Conservation (phyloP, 2,329 filamentous ascomycete species). For the Alternaria conjuncta region DNA sequence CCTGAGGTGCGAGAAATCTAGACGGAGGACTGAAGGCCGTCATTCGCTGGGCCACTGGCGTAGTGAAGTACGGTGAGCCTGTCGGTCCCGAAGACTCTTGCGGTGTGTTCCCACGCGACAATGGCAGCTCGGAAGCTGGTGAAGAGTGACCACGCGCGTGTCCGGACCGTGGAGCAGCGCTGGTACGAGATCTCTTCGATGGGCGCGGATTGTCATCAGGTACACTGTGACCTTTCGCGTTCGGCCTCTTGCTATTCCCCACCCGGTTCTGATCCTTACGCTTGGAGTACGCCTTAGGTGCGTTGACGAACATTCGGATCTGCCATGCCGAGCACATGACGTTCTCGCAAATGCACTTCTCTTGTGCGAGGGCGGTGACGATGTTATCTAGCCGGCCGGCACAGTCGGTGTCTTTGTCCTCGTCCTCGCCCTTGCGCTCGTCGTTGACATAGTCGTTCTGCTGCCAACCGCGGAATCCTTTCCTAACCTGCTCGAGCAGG, state of each 20-base stretch:
- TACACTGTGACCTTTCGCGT: slow-evolving; percentile 20
- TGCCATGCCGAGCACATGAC: slow-evolving; percentile 45
- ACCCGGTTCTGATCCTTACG: slow-evolving; percentile 43
- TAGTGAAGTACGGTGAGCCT: slow-evolving; percentile 6
- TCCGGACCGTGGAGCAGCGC: neutral
- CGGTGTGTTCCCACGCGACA: slow-evolving; percentile 15
- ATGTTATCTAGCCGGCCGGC: slow-evolving; percentile 38
- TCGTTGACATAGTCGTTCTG: slow-evolving; percentile 46
- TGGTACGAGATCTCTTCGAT: slow-evolving; percentile 14
- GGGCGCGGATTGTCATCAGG: slow-evolving; percentile 2
- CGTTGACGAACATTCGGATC: slow-evolving; percentile 48
- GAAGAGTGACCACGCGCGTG: slow-evolving; percentile 12
- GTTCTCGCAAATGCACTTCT: slow-evolving; percentile 48
- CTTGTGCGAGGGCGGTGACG: slow-evolving; percentile 38
- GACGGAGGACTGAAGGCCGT: neutral
- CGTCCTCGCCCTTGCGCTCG: slow-evolving; percentile 44
- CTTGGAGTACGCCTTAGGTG: slow-evolving; percentile 41
- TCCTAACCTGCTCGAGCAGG: slow-evolving; percentile 35
- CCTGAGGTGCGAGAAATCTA: neutral
- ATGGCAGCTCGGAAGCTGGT: slow-evolving; percentile 2
- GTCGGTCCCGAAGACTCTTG: slow-evolving; percentile 1
- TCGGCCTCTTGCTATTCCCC: slow-evolving; percentile 44
- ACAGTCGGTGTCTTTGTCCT: slow-evolving; percentile 41
- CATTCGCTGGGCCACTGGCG: neutral
- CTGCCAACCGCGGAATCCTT: slow-evolving; percentile 43